phyloP scores from a whole-genome alignment of 2,329 filamentous ascomycete genomes.

The Microsporum ferrugineum region DNA sequence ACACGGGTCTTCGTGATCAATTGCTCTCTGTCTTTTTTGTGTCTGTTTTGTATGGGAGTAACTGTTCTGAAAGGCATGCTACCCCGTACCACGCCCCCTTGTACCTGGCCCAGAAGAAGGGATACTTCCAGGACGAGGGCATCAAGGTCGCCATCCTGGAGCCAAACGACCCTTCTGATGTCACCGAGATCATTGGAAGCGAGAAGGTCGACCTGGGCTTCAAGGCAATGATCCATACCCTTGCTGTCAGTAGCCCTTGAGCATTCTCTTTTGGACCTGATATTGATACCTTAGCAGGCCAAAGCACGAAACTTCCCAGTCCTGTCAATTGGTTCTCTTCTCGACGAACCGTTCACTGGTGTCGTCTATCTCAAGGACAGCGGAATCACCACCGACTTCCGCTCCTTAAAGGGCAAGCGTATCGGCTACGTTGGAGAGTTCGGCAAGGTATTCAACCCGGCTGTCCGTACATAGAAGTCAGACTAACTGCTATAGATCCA shows the following conservation, averaged over 20 bases:
- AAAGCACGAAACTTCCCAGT: slow-evolving; percentile 66
- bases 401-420: slow-evolving; percentile 60
- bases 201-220: slow-evolving; percentile 68
- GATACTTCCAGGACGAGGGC: slow-evolving; percentile 62
- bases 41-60: slow-evolving; percentile 1
- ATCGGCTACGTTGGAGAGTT: slow-evolving; percentile 75
- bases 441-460: slow-evolving; percentile 43
- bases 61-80: slow-evolving; percentile 52
- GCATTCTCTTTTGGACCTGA: not conserved
- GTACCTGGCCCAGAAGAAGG: slow-evolving; percentile 64
- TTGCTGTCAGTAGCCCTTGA: slow-evolving; percentile 44
- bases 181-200: slow-evolving; percentile 68
- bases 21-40: slow-evolving; percentile 1
- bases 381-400: slow-evolving; percentile 65
- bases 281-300: slow-evolving; percentile 37
- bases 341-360: slow-evolving; percentile 70
- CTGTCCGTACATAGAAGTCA: not conserved
- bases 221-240: slow-evolving; percentile 76
- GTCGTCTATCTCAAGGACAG: slow-evolving; percentile 64
- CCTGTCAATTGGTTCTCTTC: slow-evolving; percentile 58
- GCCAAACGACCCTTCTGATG: slow-evolving; percentile 69
- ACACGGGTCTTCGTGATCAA: not conserved
- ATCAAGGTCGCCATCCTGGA: slow-evolving; percentile 68
- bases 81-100: slow-evolving; percentile 70
- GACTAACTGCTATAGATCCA: slow-evolving; percentile 46